Conservation (phyloP, 1,284 basidiomycete genomes). For the Moniliophthora roreri region DNA sequence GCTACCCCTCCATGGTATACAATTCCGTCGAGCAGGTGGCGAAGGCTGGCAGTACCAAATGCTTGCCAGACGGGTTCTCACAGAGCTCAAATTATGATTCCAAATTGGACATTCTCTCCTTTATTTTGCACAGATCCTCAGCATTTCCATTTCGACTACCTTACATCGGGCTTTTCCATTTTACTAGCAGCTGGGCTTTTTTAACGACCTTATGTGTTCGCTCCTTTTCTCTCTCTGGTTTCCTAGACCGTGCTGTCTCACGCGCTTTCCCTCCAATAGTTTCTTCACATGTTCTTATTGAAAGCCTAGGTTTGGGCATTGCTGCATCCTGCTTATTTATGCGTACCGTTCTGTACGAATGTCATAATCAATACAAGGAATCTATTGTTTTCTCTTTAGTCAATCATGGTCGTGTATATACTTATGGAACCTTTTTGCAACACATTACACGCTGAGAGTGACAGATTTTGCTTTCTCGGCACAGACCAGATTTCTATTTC, state of each 20-base stretch:
- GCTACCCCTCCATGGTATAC: slow-evolving; percentile 92
- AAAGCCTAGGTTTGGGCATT: slow-evolving; percentile 1
- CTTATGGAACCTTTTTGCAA: too few relatives aligned
- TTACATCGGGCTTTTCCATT: slow-evolving; percentile 14
- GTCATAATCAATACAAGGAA: slow-evolving; percentile 6
- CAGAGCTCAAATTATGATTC: slow-evolving; percentile 86
- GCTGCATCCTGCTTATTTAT: slow-evolving; percentile 5
- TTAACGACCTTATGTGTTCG: neutral
- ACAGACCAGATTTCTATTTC: too few relatives aligned
- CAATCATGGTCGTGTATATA: too few relatives aligned
- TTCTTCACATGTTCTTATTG: neutral
- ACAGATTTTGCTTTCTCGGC: too few relatives aligned
- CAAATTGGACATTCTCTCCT: slow-evolving; percentile 8
- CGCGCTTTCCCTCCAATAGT: neutral
- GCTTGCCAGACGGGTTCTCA: slow-evolving; percentile 91
- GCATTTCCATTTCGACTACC: slow-evolving; percentile 10
- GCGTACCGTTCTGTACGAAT: slow-evolving; percentile 7
- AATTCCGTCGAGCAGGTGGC: slow-evolving; percentile 90
- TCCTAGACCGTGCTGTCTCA: slow-evolving; percentile 3
- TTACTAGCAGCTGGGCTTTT: neutral
- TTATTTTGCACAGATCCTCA: slow-evolving; percentile 12
- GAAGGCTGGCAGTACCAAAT: slow-evolving; percentile 98
- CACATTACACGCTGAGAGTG: too few relatives aligned
- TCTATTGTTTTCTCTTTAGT: neutral
- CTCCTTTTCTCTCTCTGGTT: neutral